A percentile compares a stretch with the other conserved stretches of the same genome.
Evolutionary conservation across 2,329 filamentous ascomycete species (phyloP).

Genomic region (Sphaerulina populicola): DNA sequence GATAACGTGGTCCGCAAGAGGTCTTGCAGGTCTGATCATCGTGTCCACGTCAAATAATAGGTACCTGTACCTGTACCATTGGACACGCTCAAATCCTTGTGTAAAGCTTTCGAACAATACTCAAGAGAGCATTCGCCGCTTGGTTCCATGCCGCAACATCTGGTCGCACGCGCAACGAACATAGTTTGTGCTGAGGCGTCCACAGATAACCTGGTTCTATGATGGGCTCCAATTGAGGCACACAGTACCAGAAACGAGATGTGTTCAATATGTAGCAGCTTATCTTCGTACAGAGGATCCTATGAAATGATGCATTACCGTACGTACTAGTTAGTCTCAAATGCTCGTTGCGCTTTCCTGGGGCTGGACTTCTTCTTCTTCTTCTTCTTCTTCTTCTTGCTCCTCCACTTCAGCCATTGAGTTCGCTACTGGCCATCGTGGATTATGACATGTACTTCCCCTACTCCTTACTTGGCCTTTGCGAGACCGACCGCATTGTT

Average conservation of each 20-base stretch:
- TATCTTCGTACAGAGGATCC: conserved; percentile 10
- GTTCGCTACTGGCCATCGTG: conserved; percentile 6
- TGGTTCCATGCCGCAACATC: not conserved
- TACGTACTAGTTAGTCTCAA: conserved; percentile 12
- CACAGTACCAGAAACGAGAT: not conserved
- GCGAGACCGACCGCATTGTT: conserved; percentile 83
- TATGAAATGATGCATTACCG: conserved; percentile 14
- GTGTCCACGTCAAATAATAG: too few species aligned
- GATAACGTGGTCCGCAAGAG: too few species aligned
- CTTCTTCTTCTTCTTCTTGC: not conserved
- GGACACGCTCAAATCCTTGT: too few species aligned
- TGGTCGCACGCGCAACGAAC: not conserved
- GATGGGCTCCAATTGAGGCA: too few species aligned
- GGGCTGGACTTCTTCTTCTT: not conserved
- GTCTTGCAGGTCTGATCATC: too few species aligned
- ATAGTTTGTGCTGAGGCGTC: too few species aligned
- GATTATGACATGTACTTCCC: not conserved
- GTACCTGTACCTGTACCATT: too few species aligned
- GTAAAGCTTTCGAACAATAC: too few species aligned
- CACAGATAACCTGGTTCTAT: too few species aligned
- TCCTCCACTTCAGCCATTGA: conserved; percentile 9
- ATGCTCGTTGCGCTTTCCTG: conserved; percentile 1
- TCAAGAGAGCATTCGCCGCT: too few species aligned
- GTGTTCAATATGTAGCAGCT: not conserved
- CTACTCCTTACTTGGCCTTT: conserved; percentile 56